phyloP scores from a whole-genome alignment of 805 yeast genomes.

The Henningerozyma blattae region DNA sequence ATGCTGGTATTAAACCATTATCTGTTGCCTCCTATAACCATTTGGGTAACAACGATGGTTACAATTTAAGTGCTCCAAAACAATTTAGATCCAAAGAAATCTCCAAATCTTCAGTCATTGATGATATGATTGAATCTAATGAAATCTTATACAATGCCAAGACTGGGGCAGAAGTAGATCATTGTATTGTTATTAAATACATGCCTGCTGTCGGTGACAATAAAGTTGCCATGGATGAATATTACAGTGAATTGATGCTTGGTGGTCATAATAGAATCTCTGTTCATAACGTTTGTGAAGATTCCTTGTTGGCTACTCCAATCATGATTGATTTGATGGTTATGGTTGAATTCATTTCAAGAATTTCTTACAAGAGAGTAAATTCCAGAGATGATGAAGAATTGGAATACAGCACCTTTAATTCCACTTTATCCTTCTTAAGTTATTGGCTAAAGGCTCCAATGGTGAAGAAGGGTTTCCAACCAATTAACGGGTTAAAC shows the following conservation, averaged over 20 bases:
- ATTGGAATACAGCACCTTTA: slow-evolving; percentile 49
- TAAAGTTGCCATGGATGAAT: slow-evolving; percentile 97
- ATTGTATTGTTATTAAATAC: slow-evolving; percentile 90
- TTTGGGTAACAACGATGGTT: slow-evolving; percentile 93
- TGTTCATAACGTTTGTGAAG: slow-evolving; percentile 93
- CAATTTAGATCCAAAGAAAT: slow-evolving; percentile 95
- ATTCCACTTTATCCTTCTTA: slow-evolving; percentile 76
- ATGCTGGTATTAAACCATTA: slow-evolving; percentile 91
- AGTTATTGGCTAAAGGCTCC: slow-evolving; percentile 97
- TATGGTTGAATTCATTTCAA: slow-evolving; percentile 78
- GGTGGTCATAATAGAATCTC: slow-evolving; percentile 95
- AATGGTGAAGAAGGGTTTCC: slow-evolving; percentile 78
- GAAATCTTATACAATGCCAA: slow-evolving; percentile 54
- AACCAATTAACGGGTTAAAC: slow-evolving; percentile 86
- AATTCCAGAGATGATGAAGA: slow-evolving; percentile 24
- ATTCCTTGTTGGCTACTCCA: slow-evolving; percentile 88
- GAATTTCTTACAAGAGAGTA: slow-evolving; percentile 65
- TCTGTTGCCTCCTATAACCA: slow-evolving; percentile 95
- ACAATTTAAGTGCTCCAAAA: slow-evolving; percentile 77
- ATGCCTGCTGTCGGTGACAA: slow-evolving; percentile 91
- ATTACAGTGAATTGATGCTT: slow-evolving; percentile 90
- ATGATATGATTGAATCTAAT: slow-evolving; percentile 85
- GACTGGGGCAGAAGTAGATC: slow-evolving; percentile 71
- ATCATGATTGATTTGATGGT: slow-evolving; percentile 84
- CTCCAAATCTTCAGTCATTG: slow-evolving; percentile 84